phyloP scores from a whole-genome alignment of 139 green algal species.

The Ulvella scutata region DNA sequence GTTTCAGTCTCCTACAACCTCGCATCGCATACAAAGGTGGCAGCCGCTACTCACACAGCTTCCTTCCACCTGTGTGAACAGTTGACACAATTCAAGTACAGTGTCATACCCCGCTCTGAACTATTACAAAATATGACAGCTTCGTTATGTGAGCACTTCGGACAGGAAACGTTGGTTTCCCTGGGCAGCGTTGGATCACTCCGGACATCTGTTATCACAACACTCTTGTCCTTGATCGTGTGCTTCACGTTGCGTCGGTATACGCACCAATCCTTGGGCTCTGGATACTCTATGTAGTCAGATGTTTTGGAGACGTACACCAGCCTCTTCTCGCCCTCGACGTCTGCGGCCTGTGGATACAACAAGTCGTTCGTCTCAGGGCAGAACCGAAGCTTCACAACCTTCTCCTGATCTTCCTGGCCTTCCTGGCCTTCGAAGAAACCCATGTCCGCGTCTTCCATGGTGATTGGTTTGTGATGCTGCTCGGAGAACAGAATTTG shows the following conservation, averaged over 20 bases:
- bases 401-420: background rate
- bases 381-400: slow-evolving; percentile 41
- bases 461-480: too few species aligned
- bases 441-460: background rate
- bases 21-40: too few species aligned
- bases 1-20: too few species aligned
- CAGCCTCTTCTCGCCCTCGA: slow-evolving; percentile 53
- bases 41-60: background rate
- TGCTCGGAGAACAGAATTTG: too few species aligned
- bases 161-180: slow-evolving; percentile 67
- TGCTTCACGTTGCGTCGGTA: slow-evolving; percentile 64
- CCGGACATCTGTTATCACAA: slow-evolving; percentile 64
- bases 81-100: slow-evolving; percentile 60
- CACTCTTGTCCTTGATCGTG: slow-evolving; percentile 57
- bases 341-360: slow-evolving; percentile 46
- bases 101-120: slow-evolving; percentile 71
- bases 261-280: slow-evolving; percentile 43
- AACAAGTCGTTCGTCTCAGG: slow-evolving; percentile 77
- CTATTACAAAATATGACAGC: slow-evolving; percentile 68
- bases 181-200: slow-evolving; percentile 74
- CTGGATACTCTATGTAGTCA: slow-evolving; percentile 47
- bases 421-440: background rate
- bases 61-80: slow-evolving; percentile 67
- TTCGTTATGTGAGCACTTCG: slow-evolving; percentile 63
- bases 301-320: slow-evolving; percentile 75